A percentile compares a stretch with the other conserved stretches of the same genome.
Evolutionary conservation across 306 rosid genomes (phyloP).

Genomic region (Quercus cerris): DNA sequence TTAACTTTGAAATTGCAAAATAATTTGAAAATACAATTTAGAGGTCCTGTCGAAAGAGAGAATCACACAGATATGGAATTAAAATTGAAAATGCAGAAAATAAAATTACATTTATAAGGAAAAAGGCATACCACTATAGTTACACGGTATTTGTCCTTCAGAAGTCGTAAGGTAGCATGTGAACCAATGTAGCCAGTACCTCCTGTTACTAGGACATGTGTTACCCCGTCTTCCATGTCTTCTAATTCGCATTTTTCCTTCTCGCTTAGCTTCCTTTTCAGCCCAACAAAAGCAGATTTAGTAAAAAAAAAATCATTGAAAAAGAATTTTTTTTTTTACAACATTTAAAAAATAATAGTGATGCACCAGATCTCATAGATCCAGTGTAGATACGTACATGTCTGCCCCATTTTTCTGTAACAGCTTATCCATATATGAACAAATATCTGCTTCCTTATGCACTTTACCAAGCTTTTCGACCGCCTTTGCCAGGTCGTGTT

Average conservation of each 20-base stretch:
- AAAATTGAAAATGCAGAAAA: no score
- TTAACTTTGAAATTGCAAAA: no score
- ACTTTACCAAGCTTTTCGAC: constrained; percentile 61
- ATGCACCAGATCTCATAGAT: constrained; percentile 8
- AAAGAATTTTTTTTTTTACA: neutral
- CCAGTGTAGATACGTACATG: constrained; percentile 41
- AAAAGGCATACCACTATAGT: no score
- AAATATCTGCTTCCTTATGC: constrained; percentile 52
- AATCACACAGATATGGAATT: no score
- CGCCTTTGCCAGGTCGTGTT: constrained; percentile 47
- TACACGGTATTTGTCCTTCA: no score
- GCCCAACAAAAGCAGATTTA: constrained; percentile 42
- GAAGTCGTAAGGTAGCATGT: no score
- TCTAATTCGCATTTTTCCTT: constrained; percentile 63
- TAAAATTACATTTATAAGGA: no score
- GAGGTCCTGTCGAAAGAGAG: no score
- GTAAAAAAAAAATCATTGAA: neutral
- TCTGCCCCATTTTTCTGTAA: constrained; percentile 53
- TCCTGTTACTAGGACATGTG: no score
- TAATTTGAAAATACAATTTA: no score
- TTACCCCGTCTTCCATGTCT: no score
- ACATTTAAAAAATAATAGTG: neutral
- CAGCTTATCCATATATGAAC: constrained; percentile 47
- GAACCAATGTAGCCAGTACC: no score
- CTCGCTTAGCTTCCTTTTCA: constrained; percentile 60